Evolutionary conservation across 1,139 yeast species (phyloP).

Genomic region (Yamadazyma pseudoaaseri): DNA sequence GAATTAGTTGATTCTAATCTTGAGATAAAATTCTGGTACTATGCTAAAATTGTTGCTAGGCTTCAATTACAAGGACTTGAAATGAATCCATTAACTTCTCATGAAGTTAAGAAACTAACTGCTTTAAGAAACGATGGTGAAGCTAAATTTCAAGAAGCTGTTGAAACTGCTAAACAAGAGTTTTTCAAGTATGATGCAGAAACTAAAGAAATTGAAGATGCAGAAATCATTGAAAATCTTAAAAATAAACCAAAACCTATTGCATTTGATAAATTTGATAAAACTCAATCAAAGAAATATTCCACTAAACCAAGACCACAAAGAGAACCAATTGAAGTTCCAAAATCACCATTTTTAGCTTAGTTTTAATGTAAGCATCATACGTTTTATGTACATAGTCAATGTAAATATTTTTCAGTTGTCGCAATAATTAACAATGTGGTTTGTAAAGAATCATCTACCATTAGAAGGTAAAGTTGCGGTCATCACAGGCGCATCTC

Average conservation of each 20-base stretch:
- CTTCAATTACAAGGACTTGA: constrained; percentile 63
- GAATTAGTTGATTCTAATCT: constrained; percentile 79
- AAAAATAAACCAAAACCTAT: constrained; percentile 31
- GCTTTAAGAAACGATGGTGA: constrained; percentile 50
- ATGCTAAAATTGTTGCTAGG: constrained; percentile 80
- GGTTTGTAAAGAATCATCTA: constrained; percentile 20
- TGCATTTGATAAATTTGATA: constrained; percentile 23
- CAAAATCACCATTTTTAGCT: constrained; percentile 33
- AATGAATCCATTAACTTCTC: constrained; percentile 58
- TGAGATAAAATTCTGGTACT: constrained; percentile 74
- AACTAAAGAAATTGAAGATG: constrained; percentile 24
- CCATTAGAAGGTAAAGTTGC: constrained; percentile 53
- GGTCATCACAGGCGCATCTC: constrained; percentile 92
- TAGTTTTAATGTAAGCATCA: too few species aligned
- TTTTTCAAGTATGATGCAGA: constrained; percentile 46
- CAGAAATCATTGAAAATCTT: constrained; percentile 27
- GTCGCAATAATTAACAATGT: constrained; percentile 6
- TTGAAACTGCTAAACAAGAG: constrained; percentile 58
- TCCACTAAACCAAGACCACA: constrained; percentile 30
- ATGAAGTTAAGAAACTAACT: constrained; percentile 54
- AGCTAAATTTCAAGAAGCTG: constrained; percentile 56
- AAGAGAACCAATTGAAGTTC: constrained; percentile 21
- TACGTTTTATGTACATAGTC: constrained; percentile 7
- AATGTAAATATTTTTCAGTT: not conserved
- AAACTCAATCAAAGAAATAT: constrained; percentile 35